Percentiles rank a stretch among this genome's conserved stretches.
phyloP scores from a whole-genome alignment of 1,284 basidiomycete species.

The Xerocomus nothofagi region DNA sequence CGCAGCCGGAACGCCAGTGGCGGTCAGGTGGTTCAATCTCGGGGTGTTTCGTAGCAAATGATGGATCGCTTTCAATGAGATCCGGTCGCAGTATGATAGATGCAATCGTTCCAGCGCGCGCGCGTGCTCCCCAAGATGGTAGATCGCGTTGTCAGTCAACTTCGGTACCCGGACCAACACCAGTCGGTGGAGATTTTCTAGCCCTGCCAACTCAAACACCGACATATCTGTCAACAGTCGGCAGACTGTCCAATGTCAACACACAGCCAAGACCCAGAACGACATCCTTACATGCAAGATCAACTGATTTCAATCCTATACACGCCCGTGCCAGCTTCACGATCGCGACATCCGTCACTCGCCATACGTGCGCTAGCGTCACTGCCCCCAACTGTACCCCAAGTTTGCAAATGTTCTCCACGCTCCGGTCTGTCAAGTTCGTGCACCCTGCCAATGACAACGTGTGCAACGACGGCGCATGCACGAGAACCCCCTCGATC shows the following conservation, averaged over 20 bases:
- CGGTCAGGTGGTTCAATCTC: slow-evolving; percentile 74
- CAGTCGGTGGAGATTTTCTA: slow-evolving; percentile 75
- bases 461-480: slow-evolving; percentile 79
- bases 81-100: slow-evolving; percentile 83
- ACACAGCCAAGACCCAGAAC: slow-evolving; percentile 7
- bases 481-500: slow-evolving; percentile 74
- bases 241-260: slow-evolving; percentile 55
- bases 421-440: slow-evolving; percentile 72
- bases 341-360: slow-evolving; percentile 82
- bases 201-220: slow-evolving; percentile 76
- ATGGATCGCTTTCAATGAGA: slow-evolving; percentile 80
- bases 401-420: slow-evolving; percentile 71
- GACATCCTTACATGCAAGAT: slow-evolving; percentile 73
- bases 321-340: slow-evolving; percentile 72
- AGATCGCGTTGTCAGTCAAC: slow-evolving; percentile 66
- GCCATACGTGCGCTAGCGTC: slow-evolving; percentile 76
- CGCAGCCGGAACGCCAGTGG: slow-evolving; percentile 83
- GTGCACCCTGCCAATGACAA: slow-evolving; percentile 82
- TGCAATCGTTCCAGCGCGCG: slow-evolving; percentile 80
- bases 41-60: slow-evolving; percentile 65
- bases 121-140: slow-evolving; percentile 65
- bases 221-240: slow-evolving; percentile 82
- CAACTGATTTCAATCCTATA: slow-evolving; percentile 76
- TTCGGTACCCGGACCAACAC: slow-evolving; percentile 76
- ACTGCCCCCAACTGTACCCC: slow-evolving; percentile 81